Base-by-base conservation (phyloP, 331 rosid species). In the Quercus tomentella region DNA sequence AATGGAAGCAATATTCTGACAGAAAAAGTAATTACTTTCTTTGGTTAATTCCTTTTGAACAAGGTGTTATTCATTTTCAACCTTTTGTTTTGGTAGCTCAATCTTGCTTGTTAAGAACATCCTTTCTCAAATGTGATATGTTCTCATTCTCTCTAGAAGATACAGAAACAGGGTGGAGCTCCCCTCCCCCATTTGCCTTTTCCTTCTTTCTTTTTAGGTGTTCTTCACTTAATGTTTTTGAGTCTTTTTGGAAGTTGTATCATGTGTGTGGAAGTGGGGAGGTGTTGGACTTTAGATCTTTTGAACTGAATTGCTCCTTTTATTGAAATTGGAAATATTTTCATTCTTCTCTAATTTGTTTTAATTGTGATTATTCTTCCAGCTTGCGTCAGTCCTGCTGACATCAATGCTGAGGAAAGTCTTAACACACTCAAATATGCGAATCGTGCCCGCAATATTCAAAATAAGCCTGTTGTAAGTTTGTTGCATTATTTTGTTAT, bases 301-400 rank as follows among this genome's bases (percentile, higher is more conserved):
- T 79, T 55, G 58, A 63, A 6, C 23, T 52, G 54, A 21, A 54
- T 33, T 72, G 52, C 77, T 51, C 3, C 57, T 72, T 22, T 79
- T 17, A 52, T 72, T 51, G 55, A 79, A 43, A 43, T 17, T 61
- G 67, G 65, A 73, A 41, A 23, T 52, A 28, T 17, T 65, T 80
- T 70, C 76, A 60, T 65, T 77, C 76, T 77, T 87, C 56, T 83
- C 77, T 83, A 82, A 77, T 62, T 41, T 58, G 31, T 33, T 45
- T 56, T 23, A 75, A 81, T 79, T 81, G 51, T 81, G 73, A 26
- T 49, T 56, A 25, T 80, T 84, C 76, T 65, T 74, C 67, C 92
- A 92, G 97, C 97, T 80, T 92, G 97, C 81, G 80, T 90, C 76
- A 92, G 97, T 81, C 97, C 97, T 78, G 97, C 95, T 61, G 93